Base-by-base conservation (phyloP, 2,329 filamentous ascomycete genomes). In the Ophiostoma sp. region DNA sequence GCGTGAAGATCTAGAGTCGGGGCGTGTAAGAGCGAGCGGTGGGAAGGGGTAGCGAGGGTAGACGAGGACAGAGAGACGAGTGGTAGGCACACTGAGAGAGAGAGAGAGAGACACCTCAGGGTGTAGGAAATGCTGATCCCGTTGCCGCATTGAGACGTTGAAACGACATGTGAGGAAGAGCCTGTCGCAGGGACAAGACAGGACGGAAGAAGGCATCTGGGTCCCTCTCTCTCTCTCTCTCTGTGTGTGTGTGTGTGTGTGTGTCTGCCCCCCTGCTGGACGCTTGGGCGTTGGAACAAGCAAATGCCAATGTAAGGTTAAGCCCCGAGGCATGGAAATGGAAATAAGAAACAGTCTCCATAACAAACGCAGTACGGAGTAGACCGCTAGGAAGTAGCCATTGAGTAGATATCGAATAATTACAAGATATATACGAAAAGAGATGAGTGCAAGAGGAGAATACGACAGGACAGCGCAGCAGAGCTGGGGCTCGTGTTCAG, bases 51-150 rank as follows among this genome's bases (percentile, higher is more conserved):
- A 23, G 39, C 48, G 62, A 27, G 10, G 23, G 52, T 13, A 15
- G 17, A 7, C 10, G n/a, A 57, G 52, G 23, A 31, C 52, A 11
- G 52, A 27, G 8, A 57, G 52, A 3, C 8, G 44, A 2, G 6
- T 20, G 48, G 20, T 20, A 44, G 23, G 11, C 35, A 35, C 41
- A 48, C 67, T 15, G 67, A 54, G 48, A 54, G 48, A 48, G 48
- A 54, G 1, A 33, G 65, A 62, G 44, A 69, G 57, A 39, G 36
- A 52, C n/a, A 62, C 67, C 39, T 65, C 41, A 70, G 70, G 72
- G 71, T 71, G 71, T 70, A 73, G 74, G 75, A 72, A 74, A 74
- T 72, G 76, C 65, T 70, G 75, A 77, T 77, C 76, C 75, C 75
- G 76, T 65, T 60, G 72, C 73, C 72, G 72, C 74, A 76, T 75